Evolutionary conservation across 805 yeast species (phyloP), one percentile per base, ranked within the genome.

Genomic region (Cyberlindnera bimundalis): DNA sequence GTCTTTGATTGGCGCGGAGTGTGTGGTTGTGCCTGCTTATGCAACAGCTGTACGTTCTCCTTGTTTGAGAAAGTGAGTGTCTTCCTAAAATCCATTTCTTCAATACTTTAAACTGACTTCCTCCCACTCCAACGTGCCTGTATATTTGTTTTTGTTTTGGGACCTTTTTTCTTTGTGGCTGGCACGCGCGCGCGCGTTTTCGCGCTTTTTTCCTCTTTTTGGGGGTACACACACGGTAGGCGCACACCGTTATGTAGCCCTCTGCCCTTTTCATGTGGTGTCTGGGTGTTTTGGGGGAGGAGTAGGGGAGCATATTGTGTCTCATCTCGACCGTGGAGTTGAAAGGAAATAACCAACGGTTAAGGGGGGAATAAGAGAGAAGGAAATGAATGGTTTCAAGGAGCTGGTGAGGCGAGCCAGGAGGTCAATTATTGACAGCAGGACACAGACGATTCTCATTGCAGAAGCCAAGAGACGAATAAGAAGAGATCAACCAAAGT

Each of bases 401-500:
- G 37, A 23, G 5, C 33, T 45, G 2, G 34, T 34, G 8, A 30
- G 48, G 21, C 29, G 31, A 16, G 21, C 37, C 2, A 20, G 45
- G 23, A 20, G 19, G 16, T 35, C 47, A 4, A 19, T 46, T n/a
- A 10, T 50, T 6, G 53, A 50, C 25, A 3, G 13, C 11, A 26
- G 33, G 10, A 50, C 53, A 1, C 48, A 47, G 34, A 17, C 20
- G n/a, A 15, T 43, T 8, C 35, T 47, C 12, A 24, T 40, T 1
- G 13, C 23, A 2, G 48, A 47, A 24, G 30, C 39, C 13, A 43
- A 41, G 34, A 33, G 27, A 15, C 32, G 52, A 6, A 25, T 43
- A 18, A 27, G 46, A 14, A 29, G 52, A 29, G 37, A 45, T 23
- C 53, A 50, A 18, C 36, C 26, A 2, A 32, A 19, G 33, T 34